Conservation (phyloP, 148 eudicot genomes). For the Fallopia convolvulus region DNA sequence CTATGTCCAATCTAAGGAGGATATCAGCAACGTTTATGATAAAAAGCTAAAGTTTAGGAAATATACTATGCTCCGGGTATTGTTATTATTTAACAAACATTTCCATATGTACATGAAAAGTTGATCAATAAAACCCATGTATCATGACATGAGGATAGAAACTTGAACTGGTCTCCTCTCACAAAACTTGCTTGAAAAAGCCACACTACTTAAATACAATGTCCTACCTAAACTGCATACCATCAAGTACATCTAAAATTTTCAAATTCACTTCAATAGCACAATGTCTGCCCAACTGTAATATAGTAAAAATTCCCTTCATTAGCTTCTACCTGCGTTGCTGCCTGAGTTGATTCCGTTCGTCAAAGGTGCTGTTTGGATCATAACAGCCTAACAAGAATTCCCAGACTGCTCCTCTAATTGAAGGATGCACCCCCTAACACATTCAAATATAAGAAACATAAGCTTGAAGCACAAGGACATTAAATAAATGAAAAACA, state of each 20-base stretch:
- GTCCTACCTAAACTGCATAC: background rate
- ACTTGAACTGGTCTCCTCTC: background rate
- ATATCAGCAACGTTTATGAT: background rate
- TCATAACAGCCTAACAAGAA: conserved; percentile 91
- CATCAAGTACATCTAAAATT: background rate
- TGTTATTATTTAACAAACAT: background rate
- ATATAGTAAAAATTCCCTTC: conserved; percentile 12
- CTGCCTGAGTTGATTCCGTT: conserved; percentile 63
- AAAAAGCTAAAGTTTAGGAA: background rate
- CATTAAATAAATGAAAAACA: background rate
- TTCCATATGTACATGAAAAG: background rate
- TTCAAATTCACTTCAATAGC: background rate
- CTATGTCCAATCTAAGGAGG: background rate
- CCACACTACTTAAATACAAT: background rate
- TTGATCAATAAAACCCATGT: background rate
- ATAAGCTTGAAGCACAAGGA: background rate
- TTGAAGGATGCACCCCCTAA: conserved; percentile 89
- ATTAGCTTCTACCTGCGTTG: conserved; percentile 49
- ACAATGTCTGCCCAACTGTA: background rate
- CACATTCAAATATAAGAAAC: conserved; percentile 12
- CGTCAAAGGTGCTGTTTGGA: conserved; percentile 78
- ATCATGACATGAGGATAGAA: background rate
- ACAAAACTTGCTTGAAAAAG: background rate
- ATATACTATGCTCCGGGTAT: background rate
- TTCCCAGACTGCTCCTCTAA: conserved; percentile 92